Conservation (phyloP, 257 asterid species). For the Apocynum venetum region DNA sequence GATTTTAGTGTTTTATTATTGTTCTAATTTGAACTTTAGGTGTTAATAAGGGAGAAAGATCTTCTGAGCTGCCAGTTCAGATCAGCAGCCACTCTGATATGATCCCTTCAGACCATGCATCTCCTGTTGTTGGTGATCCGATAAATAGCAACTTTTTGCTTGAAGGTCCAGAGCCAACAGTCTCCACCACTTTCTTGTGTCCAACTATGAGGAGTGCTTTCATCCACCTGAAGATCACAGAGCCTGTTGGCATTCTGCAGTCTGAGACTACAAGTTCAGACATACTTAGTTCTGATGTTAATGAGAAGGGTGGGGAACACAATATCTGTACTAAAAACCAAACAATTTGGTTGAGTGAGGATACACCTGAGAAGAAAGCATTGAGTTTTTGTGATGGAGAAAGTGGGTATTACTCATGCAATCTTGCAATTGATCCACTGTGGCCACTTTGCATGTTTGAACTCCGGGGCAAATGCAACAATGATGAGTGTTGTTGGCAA, state of each 20-base stretch:
- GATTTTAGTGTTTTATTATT: neutral
- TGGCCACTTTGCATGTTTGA: conserved; percentile 55
- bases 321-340: conserved; percentile 4
- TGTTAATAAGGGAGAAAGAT: conserved; percentile 13
- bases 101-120: conserved; percentile 18
- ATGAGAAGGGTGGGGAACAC: conserved; percentile 11
- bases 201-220: conserved; percentile 34
- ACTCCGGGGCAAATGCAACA: conserved; percentile 53
- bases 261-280: conserved; percentile 21
- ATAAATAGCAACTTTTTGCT: conserved; percentile 10
- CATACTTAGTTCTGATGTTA: conserved; percentile 16
- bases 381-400: conserved; percentile 20
- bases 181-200: conserved; percentile 17
- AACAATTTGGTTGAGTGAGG: conserved; percentile 7
- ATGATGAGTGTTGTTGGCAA: conserved; percentile 45
- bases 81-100: conserved; percentile 18
- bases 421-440: conserved; percentile 38
- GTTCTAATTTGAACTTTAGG: conserved; percentile 13
- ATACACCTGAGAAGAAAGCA: conserved; percentile 13
- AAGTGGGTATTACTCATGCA: conserved; percentile 37
- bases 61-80: conserved; percentile 16
- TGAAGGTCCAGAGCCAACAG: conserved; percentile 22
- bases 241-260: conserved; percentile 18
- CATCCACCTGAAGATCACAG: conserved; percentile 18
- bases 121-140: conserved; percentile 17